A percentile compares a stretch with the other conserved stretches of the same genome.
phyloP scores from a whole-genome alignment of 2,329 filamentous ascomycete species.

The Microcyclospora pomicola region DNA sequence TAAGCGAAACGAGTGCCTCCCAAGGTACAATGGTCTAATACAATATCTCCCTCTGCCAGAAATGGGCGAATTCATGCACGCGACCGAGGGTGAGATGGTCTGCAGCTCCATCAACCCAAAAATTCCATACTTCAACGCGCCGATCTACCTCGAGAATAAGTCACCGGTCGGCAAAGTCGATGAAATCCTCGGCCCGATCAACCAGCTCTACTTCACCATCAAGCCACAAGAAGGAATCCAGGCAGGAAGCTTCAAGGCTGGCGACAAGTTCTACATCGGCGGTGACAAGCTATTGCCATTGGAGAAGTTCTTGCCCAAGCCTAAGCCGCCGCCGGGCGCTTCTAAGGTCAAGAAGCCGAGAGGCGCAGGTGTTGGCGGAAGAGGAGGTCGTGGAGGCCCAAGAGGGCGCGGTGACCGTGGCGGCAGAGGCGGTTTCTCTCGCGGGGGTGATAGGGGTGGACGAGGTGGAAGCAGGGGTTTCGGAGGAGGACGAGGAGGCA shows the following conservation, averaged over 20 bases:
- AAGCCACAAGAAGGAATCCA: slow-evolving; percentile 95
- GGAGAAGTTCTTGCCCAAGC: slow-evolving; percentile 93
- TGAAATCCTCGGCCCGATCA: slow-evolving; percentile 93
- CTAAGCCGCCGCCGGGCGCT: slow-evolving; percentile 55
- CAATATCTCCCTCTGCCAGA: slow-evolving; percentile 32
- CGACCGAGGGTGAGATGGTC: slow-evolving; percentile 94
- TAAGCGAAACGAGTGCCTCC: slow-evolving; percentile 11
- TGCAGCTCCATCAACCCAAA: slow-evolving; percentile 92
- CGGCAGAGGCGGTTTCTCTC: slow-evolving; percentile 31
- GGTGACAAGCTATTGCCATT: slow-evolving; percentile 85
- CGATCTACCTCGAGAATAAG: slow-evolving; percentile 98
- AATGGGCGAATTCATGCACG: slow-evolving; percentile 88
- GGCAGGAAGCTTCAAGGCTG: slow-evolving; percentile 82
- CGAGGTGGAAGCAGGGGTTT: slow-evolving; percentile 34
- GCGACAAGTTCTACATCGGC: slow-evolving; percentile 88
- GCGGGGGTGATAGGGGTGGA: slow-evolving; percentile 36
- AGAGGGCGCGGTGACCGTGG: slow-evolving; percentile 40
- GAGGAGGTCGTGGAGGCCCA: slow-evolving; percentile 24
- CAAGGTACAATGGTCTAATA: background rate
- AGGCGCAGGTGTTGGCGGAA: slow-evolving; percentile 36
- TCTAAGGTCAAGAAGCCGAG: slow-evolving; percentile 57
- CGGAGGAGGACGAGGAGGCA: slow-evolving; percentile 26
- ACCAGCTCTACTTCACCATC: slow-evolving; percentile 96
- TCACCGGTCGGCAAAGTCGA: slow-evolving; percentile 82
- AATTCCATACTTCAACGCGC: slow-evolving; percentile 97